Evolutionary conservation across 2,329 filamentous ascomycete genomes (phyloP), one percentile per base, ranked within the genome.

Genomic region (Coniochaeta sp.): DNA sequence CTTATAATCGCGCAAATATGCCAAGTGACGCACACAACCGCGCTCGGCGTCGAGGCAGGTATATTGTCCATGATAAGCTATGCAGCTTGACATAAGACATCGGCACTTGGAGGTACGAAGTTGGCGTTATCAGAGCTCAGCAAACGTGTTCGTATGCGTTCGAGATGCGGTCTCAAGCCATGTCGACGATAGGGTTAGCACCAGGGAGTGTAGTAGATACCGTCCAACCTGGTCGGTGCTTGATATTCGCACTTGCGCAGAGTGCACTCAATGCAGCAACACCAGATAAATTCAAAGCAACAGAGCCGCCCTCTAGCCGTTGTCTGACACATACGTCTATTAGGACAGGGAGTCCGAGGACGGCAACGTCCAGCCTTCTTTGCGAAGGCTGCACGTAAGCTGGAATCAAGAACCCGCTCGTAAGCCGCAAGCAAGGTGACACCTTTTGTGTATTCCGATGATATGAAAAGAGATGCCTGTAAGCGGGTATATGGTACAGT

Each of bases 401-500:
- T 34, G 54, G 19, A 31, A 16, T 11, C 19, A 57, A 34, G 34
- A 2, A 57, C 6, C 54, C 31, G 16, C 38, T 40, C 16, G 28
- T 14, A 24, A 57, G n/a, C n/a, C n/a, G n/a, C 7, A 38, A 4
- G 8, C 34, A 12, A 17, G 1, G 38, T 24, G 28, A 22, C 31
- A 22, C 8, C 33, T 34, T 36, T 38, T 38, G 54, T 57, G 47
- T 52, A 52, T 36, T 57, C 54, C 54, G n/a, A 57, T 22, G 5
- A 38, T 55, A 34, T 33, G 26, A 33, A 28, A 54, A 12, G 24
- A 40, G n/a, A 34, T 55, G n/a, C 26, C 54, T 57, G 54, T 38
- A 57, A 22, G 54, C 17, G 54, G 54, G 54, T 57, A 57, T 57
- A 36, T 36, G 54, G 54, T 57, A 57, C 28, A 57, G 31, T 36